Conservation (phyloP, 2,329 filamentous ascomycete genomes). For the Chaetoscypha palmicola region DNA sequence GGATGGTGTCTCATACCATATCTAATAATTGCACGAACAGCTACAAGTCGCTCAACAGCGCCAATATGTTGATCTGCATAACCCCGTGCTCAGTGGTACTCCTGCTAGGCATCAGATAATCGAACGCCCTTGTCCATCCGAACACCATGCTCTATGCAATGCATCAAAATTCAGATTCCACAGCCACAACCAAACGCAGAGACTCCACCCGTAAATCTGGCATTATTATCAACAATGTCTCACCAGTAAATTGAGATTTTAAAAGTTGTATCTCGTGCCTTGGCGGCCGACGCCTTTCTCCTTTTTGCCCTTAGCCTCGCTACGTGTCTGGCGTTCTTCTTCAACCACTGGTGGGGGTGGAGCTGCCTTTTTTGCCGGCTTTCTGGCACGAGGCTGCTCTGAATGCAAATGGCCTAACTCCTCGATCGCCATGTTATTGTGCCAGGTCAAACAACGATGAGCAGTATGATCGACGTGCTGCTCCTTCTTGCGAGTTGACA, state of each 20-base stretch:
- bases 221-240: neutral
- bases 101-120: neutral
- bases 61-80: neutral
- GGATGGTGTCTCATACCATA: no score
- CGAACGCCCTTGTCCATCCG: neutral
- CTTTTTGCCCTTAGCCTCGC: conserved; percentile 25
- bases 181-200: neutral
- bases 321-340: conserved; percentile 36
- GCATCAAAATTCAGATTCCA: neutral
- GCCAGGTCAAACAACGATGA: conserved; percentile 58
- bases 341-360: conserved; percentile 17
- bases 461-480: conserved; percentile 44
- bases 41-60: no score
- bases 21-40: no score
- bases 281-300: conserved; percentile 20
- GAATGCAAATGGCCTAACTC: conserved; percentile 54
- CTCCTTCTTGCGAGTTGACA: conserved; percentile 58
- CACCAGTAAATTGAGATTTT: neutral
- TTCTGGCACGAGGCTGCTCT: conserved; percentile 45
- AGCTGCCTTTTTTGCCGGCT: conserved; percentile 27
- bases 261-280: conserved; percentile 18
- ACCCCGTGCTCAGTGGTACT: neutral
- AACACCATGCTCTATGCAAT: neutral
- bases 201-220: neutral
- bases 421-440: conserved; percentile 52